Conservation (phyloP, 2,329 filamentous ascomycete species). For the Bimuria novae-zelandiae region DNA sequence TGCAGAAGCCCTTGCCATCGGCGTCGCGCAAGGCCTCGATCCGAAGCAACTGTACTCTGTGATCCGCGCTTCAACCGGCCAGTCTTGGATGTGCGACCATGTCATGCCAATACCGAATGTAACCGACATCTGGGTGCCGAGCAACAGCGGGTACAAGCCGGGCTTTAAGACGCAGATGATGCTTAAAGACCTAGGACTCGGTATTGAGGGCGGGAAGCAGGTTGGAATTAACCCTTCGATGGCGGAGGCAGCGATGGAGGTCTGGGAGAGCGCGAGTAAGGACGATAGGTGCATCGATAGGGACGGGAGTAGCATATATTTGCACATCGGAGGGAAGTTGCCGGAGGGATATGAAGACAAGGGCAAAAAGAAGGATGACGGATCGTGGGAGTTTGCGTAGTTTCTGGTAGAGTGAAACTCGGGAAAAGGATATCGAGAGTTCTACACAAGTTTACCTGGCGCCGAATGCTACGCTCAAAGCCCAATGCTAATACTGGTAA, state of each 20-base stretch:
- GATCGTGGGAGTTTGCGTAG: conserved; percentile 29
- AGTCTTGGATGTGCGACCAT: conserved; percentile 43
- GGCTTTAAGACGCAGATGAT: conserved; percentile 45
- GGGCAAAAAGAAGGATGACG: conserved; percentile 27
- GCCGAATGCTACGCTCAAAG: conserved; percentile 20
- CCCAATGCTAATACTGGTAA: conserved; percentile 7
- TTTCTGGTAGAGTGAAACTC: not conserved
- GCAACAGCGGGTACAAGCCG: conserved; percentile 38
- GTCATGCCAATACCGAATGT: conserved; percentile 41
- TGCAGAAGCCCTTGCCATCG: conserved; percentile 39
- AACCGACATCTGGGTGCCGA: conserved; percentile 36
- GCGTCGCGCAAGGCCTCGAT: conserved; percentile 36
- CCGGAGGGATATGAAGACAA: conserved; percentile 34
- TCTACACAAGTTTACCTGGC: not conserved
- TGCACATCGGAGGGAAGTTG: conserved; percentile 35
- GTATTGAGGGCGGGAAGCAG: conserved; percentile 32
- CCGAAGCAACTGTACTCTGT: conserved; percentile 31
- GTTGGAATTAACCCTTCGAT: conserved; percentile 32
- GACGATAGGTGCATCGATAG: conserved; percentile 32
- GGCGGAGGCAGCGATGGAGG: conserved; percentile 33
- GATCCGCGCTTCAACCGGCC: conserved; percentile 37
- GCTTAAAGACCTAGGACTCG: conserved; percentile 39
- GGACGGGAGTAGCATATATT: conserved; percentile 38
- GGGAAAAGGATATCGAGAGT: not conserved
- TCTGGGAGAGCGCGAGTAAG: conserved; percentile 30